These are phyloP conservation scores for Excoecaria agallocha DNA, from an alignment of 345 rosid genomes.

Conservation along the genomic window DNA sequence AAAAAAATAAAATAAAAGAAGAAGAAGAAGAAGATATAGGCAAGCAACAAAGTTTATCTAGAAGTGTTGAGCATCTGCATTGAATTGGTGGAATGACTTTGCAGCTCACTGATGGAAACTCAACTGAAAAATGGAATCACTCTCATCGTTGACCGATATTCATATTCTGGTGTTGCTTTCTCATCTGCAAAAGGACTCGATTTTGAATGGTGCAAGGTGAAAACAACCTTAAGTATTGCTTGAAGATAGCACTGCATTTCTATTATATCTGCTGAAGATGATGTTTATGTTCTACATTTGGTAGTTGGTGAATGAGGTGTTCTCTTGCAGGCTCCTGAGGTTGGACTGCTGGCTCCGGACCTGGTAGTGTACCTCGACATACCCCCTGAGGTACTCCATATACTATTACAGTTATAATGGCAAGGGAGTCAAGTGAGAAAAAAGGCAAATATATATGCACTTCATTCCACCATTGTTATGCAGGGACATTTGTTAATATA, in stretches of 20 bases:
- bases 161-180: constrained; percentile 91
- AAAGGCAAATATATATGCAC: background rate
- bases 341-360: constrained; percentile 82
- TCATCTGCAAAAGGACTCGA: constrained; percentile 88
- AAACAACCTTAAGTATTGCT: constrained; percentile 1
- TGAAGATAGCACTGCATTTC: background rate
- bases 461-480: background rate
- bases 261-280: background rate
- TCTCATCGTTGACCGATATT: constrained; percentile 82
- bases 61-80: background rate
- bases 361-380: constrained; percentile 68
- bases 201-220: constrained; percentile 86
- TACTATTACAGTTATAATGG: background rate
- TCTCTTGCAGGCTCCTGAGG: constrained; percentile 61
- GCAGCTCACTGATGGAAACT: constrained; percentile 79
- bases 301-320: constrained; percentile 1
- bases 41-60: background rate
- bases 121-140: constrained; percentile 71
- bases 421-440: background rate
- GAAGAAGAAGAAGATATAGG: background rate
- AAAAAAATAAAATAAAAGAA: background rate
- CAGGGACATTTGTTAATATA: background rate
- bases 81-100: constrained; percentile 12
- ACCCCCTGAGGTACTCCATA: constrained; percentile 60
- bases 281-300: background rate